Conservation (phyloP, 495 filamentous ascomycete genomes). For the Penicillium macrosclerotiorum region DNA sequence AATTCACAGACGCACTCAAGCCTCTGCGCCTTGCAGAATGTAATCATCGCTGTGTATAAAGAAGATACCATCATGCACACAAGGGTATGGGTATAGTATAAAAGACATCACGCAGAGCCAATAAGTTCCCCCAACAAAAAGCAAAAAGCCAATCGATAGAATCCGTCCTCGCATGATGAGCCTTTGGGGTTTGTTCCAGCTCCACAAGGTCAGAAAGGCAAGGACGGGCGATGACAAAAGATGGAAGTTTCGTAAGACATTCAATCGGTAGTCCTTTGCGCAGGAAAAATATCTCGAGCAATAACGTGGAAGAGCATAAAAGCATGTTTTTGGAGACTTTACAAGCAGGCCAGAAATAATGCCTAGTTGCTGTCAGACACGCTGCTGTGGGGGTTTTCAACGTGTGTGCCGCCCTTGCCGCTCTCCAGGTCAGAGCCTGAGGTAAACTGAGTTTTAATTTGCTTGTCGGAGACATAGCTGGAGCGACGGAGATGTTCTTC, state of each 20-base stretch:
- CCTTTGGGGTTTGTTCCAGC: too few relatives aligned
- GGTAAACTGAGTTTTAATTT: conserved; percentile 10
- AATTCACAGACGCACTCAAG: too few relatives aligned
- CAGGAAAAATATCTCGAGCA: too few relatives aligned
- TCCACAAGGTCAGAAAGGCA: too few relatives aligned
- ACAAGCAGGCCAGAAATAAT: background rate
- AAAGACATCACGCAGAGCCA: too few relatives aligned
- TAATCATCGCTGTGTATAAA: background rate
- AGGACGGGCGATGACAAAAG: too few relatives aligned
- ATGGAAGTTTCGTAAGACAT: background rate
- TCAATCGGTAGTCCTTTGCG: background rate
- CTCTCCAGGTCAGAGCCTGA: conserved; percentile 20
- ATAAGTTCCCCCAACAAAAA: too few relatives aligned
- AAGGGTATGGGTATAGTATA: background rate
- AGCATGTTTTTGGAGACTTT: background rate
- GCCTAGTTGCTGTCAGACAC: conserved; percentile 13
- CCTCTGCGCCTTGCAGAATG: too few relatives aligned
- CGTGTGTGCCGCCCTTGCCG: conserved; percentile 24
- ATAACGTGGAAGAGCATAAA: too few relatives aligned
- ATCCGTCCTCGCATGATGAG: background rate
- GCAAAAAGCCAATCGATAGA: background rate
- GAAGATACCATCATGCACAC: too few relatives aligned
- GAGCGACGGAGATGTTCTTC: conserved; percentile 40
- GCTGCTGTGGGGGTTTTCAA: conserved; percentile 17
- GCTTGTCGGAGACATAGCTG: conserved; percentile 29